Evolutionary conservation across 2,329 filamentous ascomycete genomes (phyloP), one percentile per base, ranked within the genome.

Genomic region (Aspergillus sp.): DNA sequence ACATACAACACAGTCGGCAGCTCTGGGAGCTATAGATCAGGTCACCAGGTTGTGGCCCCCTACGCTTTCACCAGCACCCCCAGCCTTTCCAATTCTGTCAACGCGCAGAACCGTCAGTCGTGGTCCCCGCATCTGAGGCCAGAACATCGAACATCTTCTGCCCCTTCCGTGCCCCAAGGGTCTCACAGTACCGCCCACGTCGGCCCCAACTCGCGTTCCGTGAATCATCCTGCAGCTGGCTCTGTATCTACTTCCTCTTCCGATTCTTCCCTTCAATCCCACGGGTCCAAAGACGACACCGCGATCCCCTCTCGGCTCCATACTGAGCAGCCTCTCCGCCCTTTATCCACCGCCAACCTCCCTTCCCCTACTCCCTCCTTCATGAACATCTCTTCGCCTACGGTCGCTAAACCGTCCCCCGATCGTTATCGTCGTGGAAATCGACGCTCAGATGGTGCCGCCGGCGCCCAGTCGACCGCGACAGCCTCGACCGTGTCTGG

Each of bases 401-500:
- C 83, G 34, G 73, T 76, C 4, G 67, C 73, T 37, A 90, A 89
- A 58, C 74, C 83, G 19, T 82, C 86, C 1, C 88, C 88, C 1
- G 90, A 95, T 63, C 82, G 91, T 46, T 96, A 96, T 64, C 80
- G 90, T 56, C 84, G 90, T 47, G 75, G 75, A 43, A 73, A 77
- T 45, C 78, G 79, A 52, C 73, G 79, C 47, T 67, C 71, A 11
- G 81, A 82, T 52, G 76, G 70, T 51, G 47, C 51, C 12, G 51
- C 59, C 41, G 52, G 53, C 11, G 31, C 46, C 2, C 52, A 53
- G 33, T 33, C 52, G 12, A 33, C 49, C 3, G 30, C 36, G 12
- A 32, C 42, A 8, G 12, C 45, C 29, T 39, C 38, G 8, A 51
- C 27, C 32, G 41, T 32, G 10, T 32, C 47, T 27, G 8, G 29